These are phyloP conservation scores for Mikania micrantha DNA, from an alignment of 129 eudicot genomes.

Conservation along the genomic window DNA sequence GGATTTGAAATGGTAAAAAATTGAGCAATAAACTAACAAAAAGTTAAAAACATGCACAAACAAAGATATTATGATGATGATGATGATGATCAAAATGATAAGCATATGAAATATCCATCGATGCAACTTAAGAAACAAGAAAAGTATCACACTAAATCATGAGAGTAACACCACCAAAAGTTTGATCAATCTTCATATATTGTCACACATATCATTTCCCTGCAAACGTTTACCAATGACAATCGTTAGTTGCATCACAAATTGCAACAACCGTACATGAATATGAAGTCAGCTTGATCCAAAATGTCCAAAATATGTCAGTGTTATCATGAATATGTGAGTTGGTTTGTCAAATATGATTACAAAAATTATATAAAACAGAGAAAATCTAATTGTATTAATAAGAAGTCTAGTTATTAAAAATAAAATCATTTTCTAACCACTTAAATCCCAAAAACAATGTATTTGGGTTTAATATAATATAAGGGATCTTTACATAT, in stretches of 20 bases:
- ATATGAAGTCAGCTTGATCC: no score
- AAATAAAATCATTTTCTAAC: no score
- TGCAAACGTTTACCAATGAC: background rate
- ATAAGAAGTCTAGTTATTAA: no score
- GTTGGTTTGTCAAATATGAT: no score
- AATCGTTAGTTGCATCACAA: background rate
- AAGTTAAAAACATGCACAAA: conserved; percentile 15
- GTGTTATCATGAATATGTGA: no score
- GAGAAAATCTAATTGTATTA: no score
- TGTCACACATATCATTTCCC: conserved; percentile 26
- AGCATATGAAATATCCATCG: conserved; percentile 27
- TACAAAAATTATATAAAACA: no score
- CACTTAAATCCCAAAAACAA: no score
- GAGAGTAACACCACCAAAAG: conserved; percentile 16
- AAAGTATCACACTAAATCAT: conserved; percentile 34
- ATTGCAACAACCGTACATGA: background rate
- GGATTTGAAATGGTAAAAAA: background rate
- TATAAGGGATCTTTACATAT: no score
- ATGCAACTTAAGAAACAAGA: conserved; percentile 20
- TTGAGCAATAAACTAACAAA: background rate
- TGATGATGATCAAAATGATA: no score
- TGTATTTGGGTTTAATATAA: no score
- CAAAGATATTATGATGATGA: conserved; percentile 17
- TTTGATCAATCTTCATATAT: conserved; percentile 22
- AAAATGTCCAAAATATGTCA: no score